phyloP scores from a whole-genome alignment of 1,284 basidiomycete species.

The Heimioporus retisporus region DNA sequence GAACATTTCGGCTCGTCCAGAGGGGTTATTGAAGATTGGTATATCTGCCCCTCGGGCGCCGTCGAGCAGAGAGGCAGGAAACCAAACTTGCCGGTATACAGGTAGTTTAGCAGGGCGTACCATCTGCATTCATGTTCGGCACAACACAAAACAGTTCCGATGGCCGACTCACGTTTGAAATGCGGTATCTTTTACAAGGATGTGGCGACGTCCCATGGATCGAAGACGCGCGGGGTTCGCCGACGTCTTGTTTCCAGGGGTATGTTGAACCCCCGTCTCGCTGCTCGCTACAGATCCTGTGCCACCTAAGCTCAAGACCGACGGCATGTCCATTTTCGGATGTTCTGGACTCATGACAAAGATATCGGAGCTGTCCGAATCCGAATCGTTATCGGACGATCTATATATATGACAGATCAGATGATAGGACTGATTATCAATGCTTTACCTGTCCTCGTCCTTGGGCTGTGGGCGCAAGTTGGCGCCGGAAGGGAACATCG shows the following conservation, averaged over 20 bases:
- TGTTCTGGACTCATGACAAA: constrained; percentile 33
- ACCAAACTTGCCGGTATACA: constrained; percentile 33
- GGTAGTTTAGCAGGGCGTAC: constrained; percentile 37
- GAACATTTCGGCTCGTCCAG: constrained; percentile 31
- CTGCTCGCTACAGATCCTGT: constrained; percentile 13
- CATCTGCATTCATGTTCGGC: constrained; percentile 22
- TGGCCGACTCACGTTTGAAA: constrained; percentile 37
- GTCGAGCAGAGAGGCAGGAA: constrained; percentile 39
- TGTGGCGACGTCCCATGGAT: constrained; percentile 28
- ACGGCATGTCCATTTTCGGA: too few species aligned
- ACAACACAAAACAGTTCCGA: not conserved
- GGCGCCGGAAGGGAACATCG: too few species aligned
- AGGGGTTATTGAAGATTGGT: not conserved
- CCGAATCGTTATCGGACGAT: constrained; percentile 24
- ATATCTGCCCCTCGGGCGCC: not conserved
- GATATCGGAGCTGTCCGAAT: constrained; percentile 29
- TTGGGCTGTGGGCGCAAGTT: constrained; percentile 1
- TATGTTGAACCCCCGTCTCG: constrained; percentile 10
- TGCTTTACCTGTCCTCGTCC: constrained; percentile 20
- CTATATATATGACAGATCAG: too few species aligned
- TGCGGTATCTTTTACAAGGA: constrained; percentile 42
- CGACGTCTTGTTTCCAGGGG: not conserved
- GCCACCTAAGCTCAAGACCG: not conserved
- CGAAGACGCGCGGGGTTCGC: constrained; percentile 14
- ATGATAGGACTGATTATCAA: too few species aligned